These are phyloP conservation scores for Aquilaria malaccensis DNA, from an alignment of 345 rosid species.

Conservation along the genomic window DNA sequence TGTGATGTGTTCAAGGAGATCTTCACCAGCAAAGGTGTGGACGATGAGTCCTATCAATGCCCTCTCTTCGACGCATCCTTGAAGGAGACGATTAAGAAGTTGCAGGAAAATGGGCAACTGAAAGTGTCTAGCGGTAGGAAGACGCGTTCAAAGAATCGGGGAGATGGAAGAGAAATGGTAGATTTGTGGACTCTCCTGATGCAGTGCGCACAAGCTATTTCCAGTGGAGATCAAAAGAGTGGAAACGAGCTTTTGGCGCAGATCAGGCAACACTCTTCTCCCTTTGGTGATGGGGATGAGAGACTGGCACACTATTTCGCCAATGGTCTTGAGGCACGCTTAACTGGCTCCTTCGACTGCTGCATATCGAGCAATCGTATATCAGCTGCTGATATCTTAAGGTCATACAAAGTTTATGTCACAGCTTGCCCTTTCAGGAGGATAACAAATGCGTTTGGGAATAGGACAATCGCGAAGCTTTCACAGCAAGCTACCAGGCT, in stretches of 20 bases:
- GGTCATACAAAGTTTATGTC: constrained; percentile 39
- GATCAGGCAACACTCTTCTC: constrained; percentile 50
- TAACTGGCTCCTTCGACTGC: constrained; percentile 29
- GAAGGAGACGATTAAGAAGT: constrained; percentile 12
- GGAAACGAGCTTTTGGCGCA: constrained; percentile 39
- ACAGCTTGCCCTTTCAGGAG: constrained; percentile 46
- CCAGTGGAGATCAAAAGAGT: constrained; percentile 30
- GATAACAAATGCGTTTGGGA: constrained; percentile 34
- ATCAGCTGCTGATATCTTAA: constrained; percentile 51
- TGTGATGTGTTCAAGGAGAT: constrained; percentile 11
- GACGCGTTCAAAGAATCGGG: constrained; percentile 6
- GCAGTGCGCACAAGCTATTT: constrained; percentile 51
- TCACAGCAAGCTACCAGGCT: constrained; percentile 34
- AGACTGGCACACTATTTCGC: constrained; percentile 54
- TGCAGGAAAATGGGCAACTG: constrained; percentile 4
- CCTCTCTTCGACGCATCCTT: constrained; percentile 18
- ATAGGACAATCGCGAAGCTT: constrained; percentile 29
- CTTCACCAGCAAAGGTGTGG: constrained; percentile 8
- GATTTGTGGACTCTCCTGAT: constrained; percentile 40
- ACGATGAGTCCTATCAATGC: constrained; percentile 8
- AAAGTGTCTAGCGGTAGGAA: constrained; percentile 5
- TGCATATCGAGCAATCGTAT: constrained; percentile 11
- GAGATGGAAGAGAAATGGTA: constrained; percentile 29
- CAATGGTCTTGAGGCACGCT: constrained; percentile 44
- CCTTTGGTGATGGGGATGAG: constrained; percentile 45